Evolutionary conservation across 495 filamentous ascomycete species (phyloP).

Genomic region (Clohesyomyces aquaticus): DNA sequence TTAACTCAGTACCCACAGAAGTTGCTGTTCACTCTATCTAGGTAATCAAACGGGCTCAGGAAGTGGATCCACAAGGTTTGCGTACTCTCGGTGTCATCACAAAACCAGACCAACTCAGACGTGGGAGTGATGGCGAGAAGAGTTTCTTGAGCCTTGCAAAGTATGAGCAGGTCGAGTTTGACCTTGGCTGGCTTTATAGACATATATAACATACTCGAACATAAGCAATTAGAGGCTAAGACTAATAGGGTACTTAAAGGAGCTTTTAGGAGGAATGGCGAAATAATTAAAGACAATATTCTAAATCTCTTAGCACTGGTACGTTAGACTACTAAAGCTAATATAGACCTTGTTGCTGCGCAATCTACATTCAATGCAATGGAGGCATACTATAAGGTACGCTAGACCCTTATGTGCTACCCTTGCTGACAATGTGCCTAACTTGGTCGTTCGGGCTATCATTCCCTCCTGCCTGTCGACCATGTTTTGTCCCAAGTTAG

Average conservation of each 20-base stretch:
- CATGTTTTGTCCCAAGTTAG: constrained; percentile 14
- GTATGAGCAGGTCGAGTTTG: constrained; percentile 23
- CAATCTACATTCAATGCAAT: constrained; percentile 19
- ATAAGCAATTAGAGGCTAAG: constrained; percentile 10
- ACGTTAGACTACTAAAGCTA: constrained; percentile 9
- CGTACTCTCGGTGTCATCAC: constrained; percentile 61
- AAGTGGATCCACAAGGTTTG: constrained; percentile 51
- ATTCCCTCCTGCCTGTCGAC: constrained; percentile 11
- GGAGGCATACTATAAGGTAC: constrained; percentile 17
- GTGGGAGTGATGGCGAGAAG: constrained; percentile 35
- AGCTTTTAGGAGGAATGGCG: constrained; percentile 13
- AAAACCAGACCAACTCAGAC: constrained; percentile 51
- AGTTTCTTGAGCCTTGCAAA: constrained; percentile 24
- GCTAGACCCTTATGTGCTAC: neutral
- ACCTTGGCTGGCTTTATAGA: constrained; percentile 30
- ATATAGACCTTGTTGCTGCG: constrained; percentile 12
- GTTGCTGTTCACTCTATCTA: constrained; percentile 20
- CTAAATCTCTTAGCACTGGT: constrained; percentile 3
- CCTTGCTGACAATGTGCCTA: constrained; percentile 12
- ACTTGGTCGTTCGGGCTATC: constrained; percentile 19
- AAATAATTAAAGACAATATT: constrained; percentile 7
- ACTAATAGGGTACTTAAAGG: constrained; percentile 8
- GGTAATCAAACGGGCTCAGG: constrained; percentile 50
- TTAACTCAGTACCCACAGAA: neutral
- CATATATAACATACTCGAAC: constrained; percentile 8